Evolutionary conservation across 139 green algal genomes (phyloP), one percentile per base, ranked within the genome.

Genomic region (Volvox africanus): DNA sequence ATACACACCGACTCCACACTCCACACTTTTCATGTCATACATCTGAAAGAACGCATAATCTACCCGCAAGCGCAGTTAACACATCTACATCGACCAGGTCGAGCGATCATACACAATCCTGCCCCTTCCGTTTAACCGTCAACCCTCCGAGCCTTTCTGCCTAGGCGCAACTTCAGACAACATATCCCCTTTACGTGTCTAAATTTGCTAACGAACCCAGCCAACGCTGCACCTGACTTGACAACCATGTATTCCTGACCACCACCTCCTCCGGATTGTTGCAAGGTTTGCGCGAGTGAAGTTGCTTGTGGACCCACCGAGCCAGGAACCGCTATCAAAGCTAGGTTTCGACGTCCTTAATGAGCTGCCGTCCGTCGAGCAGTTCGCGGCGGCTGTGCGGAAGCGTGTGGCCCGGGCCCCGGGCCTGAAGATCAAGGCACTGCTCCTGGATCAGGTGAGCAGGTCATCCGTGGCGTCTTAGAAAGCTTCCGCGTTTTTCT

Each of bases 371-470:
- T 2, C 77, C 1, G 24, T 65, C 0, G 76, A 83, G 22, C 73
- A 82, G 18, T 93, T 87, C 32, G 20, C 12, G 21, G 26, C 36
- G 78, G 75, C 67, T 19, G 30, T 93, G 35, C 61, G 82, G 20
- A 28, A 69, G 61, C 82, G 82, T n/a, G 80, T 91, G 94, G 97
- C 78, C 89, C 32, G 71, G 24, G 68, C 69, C 22, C 18, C 89
- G 0, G 36, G 24, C 1, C 68, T 91, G 18, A 55, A 78, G 26
- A 95, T 98, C 69, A 99, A 99, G 94, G 94, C 95, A 1, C 68
- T 98, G 73, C 93, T 99, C 37, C 82, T 98, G 73, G 97, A 99
- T 80, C 97, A 99, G 93, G 94, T 92, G 22, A 2, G 36, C 22
- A 75, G 16, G 11, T 0, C 28, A 14, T 55, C 5, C 44, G 44